These are phyloP conservation scores for Neurospora sp. DNA, from an alignment of 495 filamentous ascomycete species.

Conservation along the genomic window DNA sequence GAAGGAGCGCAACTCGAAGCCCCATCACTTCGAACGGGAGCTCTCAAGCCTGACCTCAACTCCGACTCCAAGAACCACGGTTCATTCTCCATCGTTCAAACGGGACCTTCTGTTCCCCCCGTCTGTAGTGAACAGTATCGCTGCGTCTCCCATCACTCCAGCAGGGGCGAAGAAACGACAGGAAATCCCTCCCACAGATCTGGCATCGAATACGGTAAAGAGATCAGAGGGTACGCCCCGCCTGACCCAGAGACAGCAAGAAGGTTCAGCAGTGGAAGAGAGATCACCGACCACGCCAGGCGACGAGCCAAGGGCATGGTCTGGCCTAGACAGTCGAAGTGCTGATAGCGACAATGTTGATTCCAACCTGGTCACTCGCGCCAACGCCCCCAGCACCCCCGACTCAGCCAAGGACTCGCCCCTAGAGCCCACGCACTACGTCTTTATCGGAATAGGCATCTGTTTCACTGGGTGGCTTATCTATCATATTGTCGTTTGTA, in stretches of 20 bases:
- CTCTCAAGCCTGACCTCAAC: background rate
- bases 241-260: background rate
- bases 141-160: background rate
- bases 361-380: background rate
- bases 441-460: too few species aligned
- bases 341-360: background rate
- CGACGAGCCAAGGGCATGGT: background rate
- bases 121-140: background rate
- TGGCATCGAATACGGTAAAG: background rate
- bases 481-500: too few species aligned
- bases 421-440: too few species aligned
- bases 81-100: background rate
- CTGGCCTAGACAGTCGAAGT: background rate
- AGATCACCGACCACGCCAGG: background rate
- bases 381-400: background rate
- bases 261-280: background rate
- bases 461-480: too few species aligned
- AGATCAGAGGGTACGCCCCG: background rate
- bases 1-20: background rate
- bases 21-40: background rate
- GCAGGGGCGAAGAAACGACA: background rate
- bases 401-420: background rate
- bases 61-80: background rate
- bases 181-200: background rate
- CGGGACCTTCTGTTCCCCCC: background rate